A percentile compares a stretch with the other conserved stretches of the same genome.
Conservation (phyloP, 164 flowering plant species). For the Santalum album region DNA sequence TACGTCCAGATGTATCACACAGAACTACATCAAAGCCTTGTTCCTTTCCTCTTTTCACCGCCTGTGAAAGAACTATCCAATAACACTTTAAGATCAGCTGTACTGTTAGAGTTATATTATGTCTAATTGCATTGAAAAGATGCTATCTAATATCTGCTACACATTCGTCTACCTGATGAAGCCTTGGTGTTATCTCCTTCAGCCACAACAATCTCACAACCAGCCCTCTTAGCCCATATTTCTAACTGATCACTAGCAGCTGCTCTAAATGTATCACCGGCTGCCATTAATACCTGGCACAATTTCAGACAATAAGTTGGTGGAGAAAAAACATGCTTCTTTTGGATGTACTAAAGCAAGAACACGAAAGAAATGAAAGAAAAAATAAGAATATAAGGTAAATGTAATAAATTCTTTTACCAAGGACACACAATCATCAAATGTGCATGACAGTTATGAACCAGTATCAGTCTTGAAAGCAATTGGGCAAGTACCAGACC, state of each 20-base stretch:
- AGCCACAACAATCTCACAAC: constrained; percentile 81
- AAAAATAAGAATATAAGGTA: too few species aligned
- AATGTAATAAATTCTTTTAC: too few species aligned
- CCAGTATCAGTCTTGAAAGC: too few species aligned
- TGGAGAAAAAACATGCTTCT: neutral
- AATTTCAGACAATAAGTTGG: constrained; percentile 13
- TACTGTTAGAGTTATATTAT: constrained; percentile 7
- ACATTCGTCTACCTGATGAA: constrained; percentile 54
- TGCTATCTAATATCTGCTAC: too few species aligned
- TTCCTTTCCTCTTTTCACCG: constrained; percentile 83
- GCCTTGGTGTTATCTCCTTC: constrained; percentile 80
- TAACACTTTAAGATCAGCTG: constrained; percentile 38
- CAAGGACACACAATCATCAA: too few species aligned
- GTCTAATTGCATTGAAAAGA: too few species aligned
- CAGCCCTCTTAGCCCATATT: constrained; percentile 94
- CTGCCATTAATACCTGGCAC: constrained; percentile 83
- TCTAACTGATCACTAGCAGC: constrained; percentile 97
- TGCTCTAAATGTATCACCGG: constrained; percentile 97
- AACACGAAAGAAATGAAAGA: neutral
- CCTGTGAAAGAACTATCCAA: constrained; percentile 89
- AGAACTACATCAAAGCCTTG: constrained; percentile 74
- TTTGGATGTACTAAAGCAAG: neutral
- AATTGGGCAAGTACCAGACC: too few species aligned
- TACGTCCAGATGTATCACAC: constrained; percentile 99
- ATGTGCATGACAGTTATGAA: too few species aligned